Evolutionary conservation across 164 flowering plant genomes (phyloP).

Genomic region (Liquidambar formosana): DNA sequence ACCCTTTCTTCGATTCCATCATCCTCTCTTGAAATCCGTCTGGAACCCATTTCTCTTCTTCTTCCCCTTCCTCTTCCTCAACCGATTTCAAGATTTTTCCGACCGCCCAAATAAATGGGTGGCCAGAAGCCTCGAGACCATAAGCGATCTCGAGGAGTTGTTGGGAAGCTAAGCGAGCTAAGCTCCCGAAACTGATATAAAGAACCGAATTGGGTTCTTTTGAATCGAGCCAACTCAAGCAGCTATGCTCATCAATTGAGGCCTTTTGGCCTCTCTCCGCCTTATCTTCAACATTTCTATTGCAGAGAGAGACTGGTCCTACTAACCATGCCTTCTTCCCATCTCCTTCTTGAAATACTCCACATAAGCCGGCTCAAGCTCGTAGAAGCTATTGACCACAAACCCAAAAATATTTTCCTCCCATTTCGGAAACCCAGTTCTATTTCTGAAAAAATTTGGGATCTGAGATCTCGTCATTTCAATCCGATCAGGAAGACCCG

Average conservation of each 20-base stretch:
- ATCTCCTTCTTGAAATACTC: not conserved
- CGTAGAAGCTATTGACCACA: conserved; percentile 3
- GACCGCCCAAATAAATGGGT: conserved; percentile 28
- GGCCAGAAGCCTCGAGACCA: conserved; percentile 25
- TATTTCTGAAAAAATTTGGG: conserved; percentile 4
- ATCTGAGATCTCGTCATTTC: conserved; percentile 25
- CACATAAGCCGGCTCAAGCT: too few relatives aligned
- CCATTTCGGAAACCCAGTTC: not conserved
- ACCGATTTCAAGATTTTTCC: not conserved
- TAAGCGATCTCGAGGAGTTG: conserved; percentile 28
- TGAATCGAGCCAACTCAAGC: conserved; percentile 40
- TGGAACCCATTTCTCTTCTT: conserved; percentile 5
- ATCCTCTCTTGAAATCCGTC: conserved; percentile 29
- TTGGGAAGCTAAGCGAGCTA: conserved; percentile 5
- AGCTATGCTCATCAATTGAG: conserved; percentile 16
- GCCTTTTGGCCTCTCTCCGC: conserved; percentile 2
- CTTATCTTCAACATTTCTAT: conserved; percentile 5
- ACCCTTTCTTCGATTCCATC: not conserved
- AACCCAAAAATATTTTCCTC: not conserved
- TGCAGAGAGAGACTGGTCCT: conserved; percentile 11
- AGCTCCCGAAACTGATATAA: conserved; percentile 45
- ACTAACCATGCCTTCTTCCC: conserved; percentile 4
- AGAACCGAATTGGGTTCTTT: too few relatives aligned
- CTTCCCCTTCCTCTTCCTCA: not conserved
- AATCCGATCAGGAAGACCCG: conserved; percentile 31